phyloP scores from a whole-genome alignment of 2,329 filamentous ascomycete genomes.

The Drechmeria coniospora region DNA sequence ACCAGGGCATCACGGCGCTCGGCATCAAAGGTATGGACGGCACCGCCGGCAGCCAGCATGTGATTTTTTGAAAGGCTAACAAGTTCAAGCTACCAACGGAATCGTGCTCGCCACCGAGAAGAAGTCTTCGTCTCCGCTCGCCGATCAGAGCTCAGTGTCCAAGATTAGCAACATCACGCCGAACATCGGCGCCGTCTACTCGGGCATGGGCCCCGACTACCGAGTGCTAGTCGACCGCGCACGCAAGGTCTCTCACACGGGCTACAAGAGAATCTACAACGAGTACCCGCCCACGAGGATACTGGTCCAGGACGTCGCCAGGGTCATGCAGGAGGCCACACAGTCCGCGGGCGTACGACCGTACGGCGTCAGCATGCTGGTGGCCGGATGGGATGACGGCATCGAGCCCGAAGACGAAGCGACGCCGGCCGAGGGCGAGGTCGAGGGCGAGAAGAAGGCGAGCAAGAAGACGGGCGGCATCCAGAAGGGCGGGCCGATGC shows the following conservation, averaged over 20 bases:
- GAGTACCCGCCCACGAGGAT: slow-evolving; percentile 99
- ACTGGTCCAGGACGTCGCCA: slow-evolving; percentile 94
- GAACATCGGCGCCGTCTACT: slow-evolving; percentile 99
- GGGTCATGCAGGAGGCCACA: slow-evolving; percentile 97
- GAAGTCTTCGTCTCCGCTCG: slow-evolving; percentile 95
- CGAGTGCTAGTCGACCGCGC: slow-evolving; percentile 94
- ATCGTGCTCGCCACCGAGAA: slow-evolving; percentile 98
- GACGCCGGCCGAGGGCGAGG: slow-evolving; percentile 41
- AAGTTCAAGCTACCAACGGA: slow-evolving; percentile 70
- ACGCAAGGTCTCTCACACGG: slow-evolving; percentile 93
- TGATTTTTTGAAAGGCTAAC: no score
- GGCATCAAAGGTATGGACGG: slow-evolving; percentile 99
- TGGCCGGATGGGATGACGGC: slow-evolving; percentile 96
- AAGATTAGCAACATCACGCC: slow-evolving; percentile 98
- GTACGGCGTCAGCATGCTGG: slow-evolving; percentile 88
- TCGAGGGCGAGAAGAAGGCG: slow-evolving; percentile 47
- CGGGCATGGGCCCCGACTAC: slow-evolving; percentile 97
- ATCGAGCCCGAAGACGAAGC: slow-evolving; percentile 68
- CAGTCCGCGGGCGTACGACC: slow-evolving; percentile 94
- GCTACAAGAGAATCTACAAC: slow-evolving; percentile 99
- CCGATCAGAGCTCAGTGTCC: slow-evolving; percentile 84
- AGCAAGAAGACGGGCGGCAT: slow-evolving; percentile 88
- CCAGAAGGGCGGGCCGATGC: slow-evolving; percentile 85
- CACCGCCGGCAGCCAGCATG: no score
- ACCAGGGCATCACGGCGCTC: slow-evolving; percentile 95